These are phyloP conservation scores for Blastomyces parvus DNA, from an alignment of 2,329 filamentous ascomycete species.

Conservation along the genomic window DNA sequence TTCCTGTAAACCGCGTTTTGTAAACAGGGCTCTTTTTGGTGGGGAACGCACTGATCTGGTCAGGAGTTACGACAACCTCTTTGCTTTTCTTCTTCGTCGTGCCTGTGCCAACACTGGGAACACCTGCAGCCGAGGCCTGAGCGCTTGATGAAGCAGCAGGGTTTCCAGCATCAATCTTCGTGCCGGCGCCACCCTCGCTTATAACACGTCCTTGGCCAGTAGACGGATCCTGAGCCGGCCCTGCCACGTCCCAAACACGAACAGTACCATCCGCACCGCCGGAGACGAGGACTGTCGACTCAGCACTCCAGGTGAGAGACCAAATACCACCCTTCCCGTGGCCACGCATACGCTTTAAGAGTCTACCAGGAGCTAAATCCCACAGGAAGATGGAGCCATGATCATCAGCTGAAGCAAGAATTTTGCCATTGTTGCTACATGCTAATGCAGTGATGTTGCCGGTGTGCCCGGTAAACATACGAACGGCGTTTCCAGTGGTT, in stretches of 20 bases:
- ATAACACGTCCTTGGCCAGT: conserved; percentile 48
- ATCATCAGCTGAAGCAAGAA: conserved; percentile 82
- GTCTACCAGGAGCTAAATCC: conserved; percentile 78
- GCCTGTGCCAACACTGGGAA: conserved; percentile 28
- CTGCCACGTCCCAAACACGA: conserved; percentile 81
- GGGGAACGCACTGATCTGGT: conserved; percentile 89
- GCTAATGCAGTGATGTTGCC: conserved; percentile 78
- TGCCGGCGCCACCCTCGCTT: conserved; percentile 40
- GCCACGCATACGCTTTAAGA: conserved; percentile 86
- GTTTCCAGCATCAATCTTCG: conserved; percentile 45
- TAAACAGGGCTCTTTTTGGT: conserved; percentile 95
- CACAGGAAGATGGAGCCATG: conserved; percentile 87
- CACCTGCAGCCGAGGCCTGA: conserved; percentile 38
- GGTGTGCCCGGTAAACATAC: conserved; percentile 84
- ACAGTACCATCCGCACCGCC: conserved; percentile 89
- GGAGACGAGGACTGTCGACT: conserved; percentile 82
- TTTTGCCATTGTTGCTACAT: conserved; percentile 77
- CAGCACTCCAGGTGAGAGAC: conserved; percentile 85
- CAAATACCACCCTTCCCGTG: conserved; percentile 91
- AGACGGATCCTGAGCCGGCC: conserved; percentile 52
- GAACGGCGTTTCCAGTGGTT: conserved; percentile 74
- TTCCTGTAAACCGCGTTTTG: conserved; percentile 85
- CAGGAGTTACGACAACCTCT: conserved; percentile 79
- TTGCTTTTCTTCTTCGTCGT: conserved; percentile 63
- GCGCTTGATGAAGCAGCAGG: conserved; percentile 36